These are phyloP conservation scores for Xylariaceae sp. DNA, from an alignment of 2,329 filamentous ascomycete genomes.

Conservation along the genomic window DNA sequence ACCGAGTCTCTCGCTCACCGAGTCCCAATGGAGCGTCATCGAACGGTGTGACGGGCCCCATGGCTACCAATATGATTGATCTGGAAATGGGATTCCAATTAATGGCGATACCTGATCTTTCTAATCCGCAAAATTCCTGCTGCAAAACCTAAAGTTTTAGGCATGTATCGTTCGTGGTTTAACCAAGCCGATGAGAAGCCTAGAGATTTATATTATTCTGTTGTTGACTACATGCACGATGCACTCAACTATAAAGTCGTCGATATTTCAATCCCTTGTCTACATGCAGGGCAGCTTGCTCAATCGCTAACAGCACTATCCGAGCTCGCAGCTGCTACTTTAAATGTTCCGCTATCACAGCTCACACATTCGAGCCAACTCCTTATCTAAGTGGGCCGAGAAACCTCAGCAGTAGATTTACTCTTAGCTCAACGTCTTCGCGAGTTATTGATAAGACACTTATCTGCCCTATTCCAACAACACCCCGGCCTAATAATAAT, in stretches of 20 bases:
- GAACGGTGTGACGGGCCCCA: neutral
- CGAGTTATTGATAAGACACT: neutral
- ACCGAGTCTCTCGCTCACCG: neutral
- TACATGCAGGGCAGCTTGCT: neutral
- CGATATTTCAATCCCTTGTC: neutral
- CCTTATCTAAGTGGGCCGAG: neutral
- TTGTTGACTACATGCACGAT: neutral
- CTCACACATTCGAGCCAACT: neutral
- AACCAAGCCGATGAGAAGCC: neutral
- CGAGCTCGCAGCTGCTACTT: neutral
- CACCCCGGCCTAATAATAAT: neutral
- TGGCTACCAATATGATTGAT: neutral
- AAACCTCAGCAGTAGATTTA: neutral
- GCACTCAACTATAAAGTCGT: neutral
- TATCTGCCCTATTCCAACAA: neutral
- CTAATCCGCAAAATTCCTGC: neutral
- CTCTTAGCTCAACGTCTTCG: neutral
- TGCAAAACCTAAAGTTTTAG: neutral
- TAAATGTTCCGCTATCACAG: neutral
- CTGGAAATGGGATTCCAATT: neutral
- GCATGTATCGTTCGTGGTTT: neutral
- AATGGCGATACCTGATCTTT: neutral
- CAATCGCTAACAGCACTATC: neutral
- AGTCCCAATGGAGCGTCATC: neutral
- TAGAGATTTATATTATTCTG: neutral